Evolutionary conservation across 768 basidiomycete genomes (phyloP).

Genomic region (Astraeus odoratus): DNA sequence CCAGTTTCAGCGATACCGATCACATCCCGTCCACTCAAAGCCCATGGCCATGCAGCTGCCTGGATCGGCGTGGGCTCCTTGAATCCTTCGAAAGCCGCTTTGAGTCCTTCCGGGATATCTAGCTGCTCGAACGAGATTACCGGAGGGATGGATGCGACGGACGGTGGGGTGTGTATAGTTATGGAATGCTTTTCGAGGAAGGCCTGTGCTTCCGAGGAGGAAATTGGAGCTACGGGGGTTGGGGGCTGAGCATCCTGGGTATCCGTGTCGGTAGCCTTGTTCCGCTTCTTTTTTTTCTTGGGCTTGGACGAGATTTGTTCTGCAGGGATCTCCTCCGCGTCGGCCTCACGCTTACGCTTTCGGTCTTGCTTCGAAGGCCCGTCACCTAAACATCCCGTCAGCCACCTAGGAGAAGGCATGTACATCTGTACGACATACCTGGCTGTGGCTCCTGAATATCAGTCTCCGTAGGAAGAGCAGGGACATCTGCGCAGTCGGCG

Average conservation of each 20-base stretch:
- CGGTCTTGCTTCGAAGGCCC: conserved; percentile 11
- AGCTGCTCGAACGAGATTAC: conserved; percentile 72
- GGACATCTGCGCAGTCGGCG: background rate
- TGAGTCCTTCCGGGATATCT: conserved; percentile 55
- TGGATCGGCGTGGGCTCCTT: conserved; percentile 93
- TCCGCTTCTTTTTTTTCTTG: conserved; percentile 21
- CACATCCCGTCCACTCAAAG: conserved; percentile 76
- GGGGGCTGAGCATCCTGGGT: conserved; percentile 6
- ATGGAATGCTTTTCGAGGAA: conserved; percentile 72
- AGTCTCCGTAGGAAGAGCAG: no score
- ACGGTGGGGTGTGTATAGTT: conserved; percentile 54
- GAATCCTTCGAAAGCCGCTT: conserved; percentile 60
- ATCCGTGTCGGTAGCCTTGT: conserved; percentile 6
- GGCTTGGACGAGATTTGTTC: conserved; percentile 15
- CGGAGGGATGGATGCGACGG: conserved; percentile 47
- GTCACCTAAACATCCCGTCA: conserved; percentile 2
- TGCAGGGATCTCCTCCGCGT: conserved; percentile 1
- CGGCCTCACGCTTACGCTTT: conserved; percentile 18
- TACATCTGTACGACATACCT: background rate
- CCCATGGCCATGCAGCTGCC: conserved; percentile 89
- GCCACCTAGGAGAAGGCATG: background rate
- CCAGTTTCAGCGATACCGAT: conserved; percentile 97
- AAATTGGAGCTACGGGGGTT: conserved; percentile 20
- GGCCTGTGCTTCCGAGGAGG: conserved; percentile 41
- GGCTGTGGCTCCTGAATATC: background rate